phyloP scores from a whole-genome alignment of 106 monocot genomes.

The Allium fistulosum region DNA sequence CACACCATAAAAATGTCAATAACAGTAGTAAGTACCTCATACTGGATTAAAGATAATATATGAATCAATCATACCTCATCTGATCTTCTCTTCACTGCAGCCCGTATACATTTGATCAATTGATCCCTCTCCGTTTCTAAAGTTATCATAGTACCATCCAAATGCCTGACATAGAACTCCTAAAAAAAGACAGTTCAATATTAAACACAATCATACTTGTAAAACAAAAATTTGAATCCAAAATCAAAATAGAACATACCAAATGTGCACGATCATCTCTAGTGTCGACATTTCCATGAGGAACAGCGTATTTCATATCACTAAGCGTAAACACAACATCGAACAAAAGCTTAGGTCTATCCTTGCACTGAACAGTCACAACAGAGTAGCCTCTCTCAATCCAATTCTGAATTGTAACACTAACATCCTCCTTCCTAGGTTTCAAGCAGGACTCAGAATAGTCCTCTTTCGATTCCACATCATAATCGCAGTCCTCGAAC shows the following conservation, averaged over 20 bases:
- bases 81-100: constrained; percentile 71
- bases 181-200: constrained; percentile 12
- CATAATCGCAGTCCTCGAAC: constrained; percentile 62
- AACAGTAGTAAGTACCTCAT: not conserved
- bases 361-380: constrained; percentile 70
- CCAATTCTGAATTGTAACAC: constrained; percentile 58
- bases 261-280: constrained; percentile 51
- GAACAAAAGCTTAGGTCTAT: constrained; percentile 82
- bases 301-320: constrained; percentile 86
- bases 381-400: constrained; percentile 76
- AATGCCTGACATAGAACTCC: constrained; percentile 89
- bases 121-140: constrained; percentile 79
- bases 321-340: constrained; percentile 89
- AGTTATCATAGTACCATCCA: constrained; percentile 76
- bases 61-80: constrained; percentile 35
- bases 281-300: constrained; percentile 80
- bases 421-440: constrained; percentile 24
- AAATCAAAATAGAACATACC: constrained; percentile 18
- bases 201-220: not conserved
- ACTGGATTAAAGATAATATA: not conserved
- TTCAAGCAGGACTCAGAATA: not conserved
- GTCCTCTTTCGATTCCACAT: not conserved
- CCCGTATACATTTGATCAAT: constrained; percentile 81
- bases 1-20: not conserved
- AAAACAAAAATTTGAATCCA: not conserved